Percentiles rank a stretch among this genome's conserved stretches.
These are phyloP conservation scores for Flaveria brownii DNA, from an alignment of 129 eudicot species.

Conservation along the genomic window DNA sequence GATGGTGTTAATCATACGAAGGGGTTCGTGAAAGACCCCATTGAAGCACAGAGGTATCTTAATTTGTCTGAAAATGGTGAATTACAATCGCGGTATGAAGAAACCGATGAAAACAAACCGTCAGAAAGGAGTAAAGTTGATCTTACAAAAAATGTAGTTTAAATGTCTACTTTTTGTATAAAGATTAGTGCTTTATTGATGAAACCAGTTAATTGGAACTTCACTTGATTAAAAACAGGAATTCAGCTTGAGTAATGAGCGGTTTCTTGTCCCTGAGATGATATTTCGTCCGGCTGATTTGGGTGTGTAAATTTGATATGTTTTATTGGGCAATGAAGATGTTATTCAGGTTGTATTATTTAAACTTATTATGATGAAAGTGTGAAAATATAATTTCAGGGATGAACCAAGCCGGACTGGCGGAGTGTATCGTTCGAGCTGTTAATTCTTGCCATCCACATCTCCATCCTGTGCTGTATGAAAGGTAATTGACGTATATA, in stretches of 20 bases:
- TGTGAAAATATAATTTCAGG: conserved; percentile 48
- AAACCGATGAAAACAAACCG: conserved; percentile 39
- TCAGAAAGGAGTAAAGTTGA: conserved; percentile 58
- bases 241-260: conserved; percentile 91
- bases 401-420: conserved; percentile 96
- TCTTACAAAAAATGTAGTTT: conserved; percentile 66
- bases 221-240: conserved; percentile 50
- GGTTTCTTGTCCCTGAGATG: conserved; percentile 99
- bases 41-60: conserved; percentile 61
- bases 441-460: conserved; percentile 86
- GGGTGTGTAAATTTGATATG: conserved; percentile 41
- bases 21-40: conserved; percentile 82
- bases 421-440: conserved; percentile 91
- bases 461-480: conserved; percentile 94
- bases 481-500: conserved; percentile 50
- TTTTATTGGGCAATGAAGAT: conserved; percentile 19
- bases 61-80: conserved; percentile 46
- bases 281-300: conserved; percentile 97
- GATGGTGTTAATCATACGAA: conserved; percentile 79
- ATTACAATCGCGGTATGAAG: conserved; percentile 19
- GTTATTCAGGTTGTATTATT: neutral
- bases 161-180: neutral
- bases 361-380: neutral
- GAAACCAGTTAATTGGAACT: conserved; percentile 1
- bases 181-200: neutral